These are phyloP conservation scores for Colletotrichum agaves DNA, from an alignment of 2,329 filamentous ascomycete genomes.

Conservation along the genomic window DNA sequence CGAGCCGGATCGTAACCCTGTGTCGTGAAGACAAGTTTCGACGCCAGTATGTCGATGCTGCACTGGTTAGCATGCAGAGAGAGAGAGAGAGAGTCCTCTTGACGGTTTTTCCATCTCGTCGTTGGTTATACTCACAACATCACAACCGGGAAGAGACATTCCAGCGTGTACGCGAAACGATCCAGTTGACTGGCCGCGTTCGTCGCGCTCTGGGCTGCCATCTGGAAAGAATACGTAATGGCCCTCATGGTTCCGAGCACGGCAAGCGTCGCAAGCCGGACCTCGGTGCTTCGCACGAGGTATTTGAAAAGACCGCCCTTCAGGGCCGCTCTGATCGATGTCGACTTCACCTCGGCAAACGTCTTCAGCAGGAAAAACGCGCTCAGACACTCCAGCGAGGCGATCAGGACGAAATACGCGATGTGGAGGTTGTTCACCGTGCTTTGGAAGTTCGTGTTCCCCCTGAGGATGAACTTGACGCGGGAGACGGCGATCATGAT, in stretches of 20 bases:
- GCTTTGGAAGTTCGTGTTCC: slow-evolving; percentile 41
- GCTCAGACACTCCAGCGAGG: slow-evolving; percentile 52
- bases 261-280: slow-evolving; percentile 51
- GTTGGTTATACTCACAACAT: slow-evolving; percentile 47
- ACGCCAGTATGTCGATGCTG: slow-evolving; percentile 49
- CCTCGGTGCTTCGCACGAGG: slow-evolving; percentile 53
- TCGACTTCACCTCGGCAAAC: slow-evolving; percentile 48
- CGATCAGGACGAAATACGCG: slow-evolving; percentile 54
- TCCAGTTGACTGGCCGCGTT: slow-evolving; percentile 51
- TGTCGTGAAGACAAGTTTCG: slow-evolving; percentile 44
- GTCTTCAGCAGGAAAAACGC: slow-evolving; percentile 52
- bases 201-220: slow-evolving; percentile 49
- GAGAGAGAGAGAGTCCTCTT: too few species aligned
- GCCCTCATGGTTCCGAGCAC: slow-evolving; percentile 52
- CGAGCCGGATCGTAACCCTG: neutral
- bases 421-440: slow-evolving; percentile 53
- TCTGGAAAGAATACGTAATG: slow-evolving; percentile 54
- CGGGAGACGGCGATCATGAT: slow-evolving; percentile 49
- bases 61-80: too few species aligned
- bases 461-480: slow-evolving; percentile 44
- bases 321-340: slow-evolving; percentile 45
- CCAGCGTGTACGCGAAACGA: slow-evolving; percentile 54
- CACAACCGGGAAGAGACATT: slow-evolving; percentile 54
- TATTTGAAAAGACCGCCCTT: slow-evolving; percentile 50
- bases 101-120: too few species aligned